Evolutionary conservation across 768 basidiomycete species (phyloP).

Genomic region (Boletus reticuloceps): DNA sequence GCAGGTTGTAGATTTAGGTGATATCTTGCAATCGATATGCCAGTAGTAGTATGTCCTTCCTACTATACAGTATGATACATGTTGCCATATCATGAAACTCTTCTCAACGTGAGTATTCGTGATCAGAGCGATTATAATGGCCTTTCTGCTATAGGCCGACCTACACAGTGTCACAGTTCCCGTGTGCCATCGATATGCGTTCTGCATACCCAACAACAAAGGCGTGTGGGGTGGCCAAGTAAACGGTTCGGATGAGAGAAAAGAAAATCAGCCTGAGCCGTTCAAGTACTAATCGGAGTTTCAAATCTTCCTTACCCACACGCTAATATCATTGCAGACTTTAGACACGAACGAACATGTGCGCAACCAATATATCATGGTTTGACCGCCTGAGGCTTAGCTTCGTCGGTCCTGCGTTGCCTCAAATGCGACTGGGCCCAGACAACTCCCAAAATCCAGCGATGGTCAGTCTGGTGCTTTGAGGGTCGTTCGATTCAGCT

Average conservation of each 20-base stretch:
- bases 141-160: conserved; percentile 52
- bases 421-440: conserved; percentile 61
- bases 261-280: not conserved
- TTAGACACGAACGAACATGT: conserved; percentile 6
- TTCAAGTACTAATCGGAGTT: too few species aligned
- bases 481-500: not conserved
- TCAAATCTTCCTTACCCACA: not conserved
- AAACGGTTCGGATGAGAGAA: conserved; percentile 35
- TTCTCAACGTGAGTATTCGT: conserved; percentile 63
- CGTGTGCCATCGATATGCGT: conserved; percentile 49
- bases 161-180: conserved; percentile 36
- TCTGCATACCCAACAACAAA: conserved; percentile 48
- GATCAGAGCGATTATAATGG: conserved; percentile 87
- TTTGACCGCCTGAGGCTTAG: conserved; percentile 20
- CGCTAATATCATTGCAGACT: not conserved
- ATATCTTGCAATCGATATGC: not conserved
- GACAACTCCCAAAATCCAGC: conserved; percentile 53
- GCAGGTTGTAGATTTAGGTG: not conserved
- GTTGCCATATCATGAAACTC: conserved; percentile 88
- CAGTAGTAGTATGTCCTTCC: not conserved
- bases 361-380: conserved; percentile 16
- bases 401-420: conserved; percentile 41
- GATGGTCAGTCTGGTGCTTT: conserved; percentile 50
- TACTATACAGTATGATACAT: conserved; percentile 19
- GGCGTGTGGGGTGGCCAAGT: conserved; percentile 45